These are phyloP conservation scores for Lactarius vividus DNA, from an alignment of 768 basidiomycete species.

Conservation along the genomic window DNA sequence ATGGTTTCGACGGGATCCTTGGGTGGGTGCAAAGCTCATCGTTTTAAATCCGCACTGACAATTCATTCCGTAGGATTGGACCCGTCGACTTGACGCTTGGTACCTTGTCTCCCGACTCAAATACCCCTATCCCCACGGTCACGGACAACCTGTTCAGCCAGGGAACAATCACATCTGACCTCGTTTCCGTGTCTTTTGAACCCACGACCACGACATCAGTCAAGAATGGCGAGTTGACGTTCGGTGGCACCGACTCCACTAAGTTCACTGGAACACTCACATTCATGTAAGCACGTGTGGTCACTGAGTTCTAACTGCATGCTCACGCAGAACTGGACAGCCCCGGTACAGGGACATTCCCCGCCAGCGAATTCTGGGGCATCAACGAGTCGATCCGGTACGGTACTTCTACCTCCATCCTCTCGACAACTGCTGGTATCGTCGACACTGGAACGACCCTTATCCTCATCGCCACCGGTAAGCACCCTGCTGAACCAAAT, in stretches of 20 bases:
- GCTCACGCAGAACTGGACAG: slow-evolving; percentile 30
- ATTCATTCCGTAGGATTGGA: slow-evolving; percentile 30
- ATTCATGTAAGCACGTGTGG: not conserved
- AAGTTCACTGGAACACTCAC: slow-evolving; percentile 25
- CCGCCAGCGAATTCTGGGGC: slow-evolving; percentile 33
- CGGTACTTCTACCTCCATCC: slow-evolving; percentile 29
- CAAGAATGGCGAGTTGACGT: slow-evolving; percentile 35
- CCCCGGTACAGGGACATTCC: slow-evolving; percentile 31
- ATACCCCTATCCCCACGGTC: slow-evolving; percentile 31
- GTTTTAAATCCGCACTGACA: not conserved
- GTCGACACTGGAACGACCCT: slow-evolving; percentile 36
- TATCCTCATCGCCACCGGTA: slow-evolving; percentile 29
- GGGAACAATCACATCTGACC: slow-evolving; percentile 29
- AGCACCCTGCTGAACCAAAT: not conserved
- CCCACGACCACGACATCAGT: slow-evolving; percentile 26
- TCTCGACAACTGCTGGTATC: slow-evolving; percentile 33
- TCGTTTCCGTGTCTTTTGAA: slow-evolving; percentile 33
- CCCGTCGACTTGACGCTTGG: slow-evolving; percentile 36
- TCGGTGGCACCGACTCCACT: slow-evolving; percentile 33
- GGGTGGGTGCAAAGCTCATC: slow-evolving; percentile 22
- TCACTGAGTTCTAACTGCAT: slow-evolving; percentile 15
- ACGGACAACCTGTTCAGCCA: slow-evolving; percentile 36
- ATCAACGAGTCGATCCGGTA: slow-evolving; percentile 33
- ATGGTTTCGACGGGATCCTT: slow-evolving; percentile 41
- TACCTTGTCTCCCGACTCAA: slow-evolving; percentile 19